Conservation (phyloP, 805 yeast species). For the Nakazawaea sp. region DNA sequence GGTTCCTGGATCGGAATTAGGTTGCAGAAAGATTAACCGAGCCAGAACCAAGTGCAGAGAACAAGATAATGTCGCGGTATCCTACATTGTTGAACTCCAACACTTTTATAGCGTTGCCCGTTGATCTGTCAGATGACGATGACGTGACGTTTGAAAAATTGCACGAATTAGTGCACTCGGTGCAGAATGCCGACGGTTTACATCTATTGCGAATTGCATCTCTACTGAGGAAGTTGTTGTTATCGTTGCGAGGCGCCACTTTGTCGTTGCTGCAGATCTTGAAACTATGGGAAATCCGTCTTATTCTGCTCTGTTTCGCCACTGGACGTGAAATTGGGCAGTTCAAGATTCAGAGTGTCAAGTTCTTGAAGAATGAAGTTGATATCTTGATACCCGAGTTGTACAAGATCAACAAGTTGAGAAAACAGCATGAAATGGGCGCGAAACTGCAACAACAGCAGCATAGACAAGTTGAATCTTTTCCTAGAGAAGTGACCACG, state of each 20-base stretch:
- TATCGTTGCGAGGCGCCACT: constrained; percentile 28
- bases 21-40: too few relatives aligned
- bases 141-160: constrained; percentile 2
- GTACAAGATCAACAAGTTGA: constrained; percentile 12
- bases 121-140: not conserved
- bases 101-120: constrained; percentile 19
- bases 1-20: too few relatives aligned
- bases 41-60: too few relatives aligned
- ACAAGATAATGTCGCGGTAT: constrained; percentile 12
- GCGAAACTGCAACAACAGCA: not conserved
- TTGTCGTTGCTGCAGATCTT: constrained; percentile 38
- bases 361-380: constrained; percentile 21
- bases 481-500: constrained; percentile 16
- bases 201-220: constrained; percentile 3
- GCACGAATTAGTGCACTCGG: not conserved
- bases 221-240: constrained; percentile 1
- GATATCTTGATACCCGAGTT: constrained; percentile 20
- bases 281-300: constrained; percentile 33
- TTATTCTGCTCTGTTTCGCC: constrained; percentile 17
- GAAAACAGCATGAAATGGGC: constrained; percentile 8
- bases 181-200: not conserved
- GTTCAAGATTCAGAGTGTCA: constrained; percentile 20
- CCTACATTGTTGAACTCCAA: constrained; percentile 19
- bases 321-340: constrained; percentile 12
- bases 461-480: constrained; percentile 7